These are phyloP conservation scores for Irpex lacteus DNA, from an alignment of 1,284 basidiomycete species.

Conservation along the genomic window DNA sequence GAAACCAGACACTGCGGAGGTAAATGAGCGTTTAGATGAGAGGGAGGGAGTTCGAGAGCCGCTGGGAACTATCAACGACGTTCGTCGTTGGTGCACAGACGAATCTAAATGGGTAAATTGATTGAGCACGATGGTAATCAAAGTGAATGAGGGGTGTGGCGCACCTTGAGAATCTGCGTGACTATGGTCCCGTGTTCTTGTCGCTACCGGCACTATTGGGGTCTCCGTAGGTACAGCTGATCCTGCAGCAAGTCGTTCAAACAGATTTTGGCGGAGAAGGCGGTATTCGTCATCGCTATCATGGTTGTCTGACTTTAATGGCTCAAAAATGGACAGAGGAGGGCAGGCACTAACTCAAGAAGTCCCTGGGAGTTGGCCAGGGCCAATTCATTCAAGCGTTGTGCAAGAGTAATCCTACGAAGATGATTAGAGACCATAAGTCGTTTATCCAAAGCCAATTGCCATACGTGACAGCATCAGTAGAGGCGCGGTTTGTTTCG, in stretches of 20 bases:
- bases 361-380: slow-evolving; percentile 73
- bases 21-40: slow-evolving; percentile 56
- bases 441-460: background rate
- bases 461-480: slow-evolving; percentile 68
- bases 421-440: background rate
- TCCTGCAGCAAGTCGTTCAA: slow-evolving; percentile 64
- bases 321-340: background rate
- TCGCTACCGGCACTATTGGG: slow-evolving; percentile 52
- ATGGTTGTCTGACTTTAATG: slow-evolving; percentile 1
- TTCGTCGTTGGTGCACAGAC: slow-evolving; percentile 34
- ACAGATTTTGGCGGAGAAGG: slow-evolving; percentile 70
- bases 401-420: slow-evolving; percentile 65
- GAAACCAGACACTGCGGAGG: slow-evolving; percentile 57
- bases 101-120: slow-evolving; percentile 20
- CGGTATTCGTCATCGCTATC: slow-evolving; percentile 76
- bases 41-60: slow-evolving; percentile 56
- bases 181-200: slow-evolving; percentile 24
- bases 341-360: slow-evolving; percentile 52
- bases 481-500: slow-evolving; percentile 34
- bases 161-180: slow-evolving; percentile 19
- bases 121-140: background rate
- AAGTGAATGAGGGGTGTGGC: slow-evolving; percentile 18
- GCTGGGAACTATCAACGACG: slow-evolving; percentile 49
- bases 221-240: slow-evolving; percentile 56
- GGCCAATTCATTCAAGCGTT: slow-evolving; percentile 75